Evolutionary conservation across 306 rosid genomes (phyloP), one percentile per base, ranked within the genome.

Genomic region (Cucurbita moschata): DNA sequence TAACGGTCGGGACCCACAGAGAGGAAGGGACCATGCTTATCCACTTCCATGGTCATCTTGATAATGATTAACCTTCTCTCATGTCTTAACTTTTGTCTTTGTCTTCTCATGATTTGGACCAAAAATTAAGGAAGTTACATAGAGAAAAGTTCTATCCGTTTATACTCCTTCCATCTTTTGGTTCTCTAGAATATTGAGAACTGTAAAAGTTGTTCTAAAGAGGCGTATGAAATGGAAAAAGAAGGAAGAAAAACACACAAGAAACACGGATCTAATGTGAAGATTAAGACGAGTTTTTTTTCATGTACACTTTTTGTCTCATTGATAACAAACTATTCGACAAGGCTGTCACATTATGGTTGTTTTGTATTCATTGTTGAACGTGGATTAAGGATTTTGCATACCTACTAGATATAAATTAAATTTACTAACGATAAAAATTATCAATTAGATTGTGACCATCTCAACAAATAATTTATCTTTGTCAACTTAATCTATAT

Each of bases 1-100:
- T 63, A 63, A 38, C 49, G 6, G 47, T 11, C 37, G 47, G 70
- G 49, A 63, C 70, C 50, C 70, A 16, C 70, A 38, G 64, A 47
- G 5, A 15, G 51, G 51, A 47, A 63, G 79, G 73, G 61, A 67
- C 78, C 74, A 38, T 63, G 46, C 37, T 63, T 65, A 46, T 47
- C 54, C 77, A 68, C 75, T 79, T 71, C 50, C 38, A 65, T 65
- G 49, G 53, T 59, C 58, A 64, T 38, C 64, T 56, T 38, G 61
- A 47, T 38, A 49, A 39, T 19, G 46, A 21, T n/a, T 68, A 75
- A 60, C 59, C 75, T 35, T 63, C 49, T n/a, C 26, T 55, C 10
- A 9, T 55, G 6, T 19, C 60, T 55, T 55, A 18, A 55, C 14
- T 30, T 59, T 59, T 59, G 64, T 5, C 26, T 26, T 59, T 59